Conservation (phyloP, 768 basidiomycete species). For the Lepiota brunneoincarnata region DNA sequence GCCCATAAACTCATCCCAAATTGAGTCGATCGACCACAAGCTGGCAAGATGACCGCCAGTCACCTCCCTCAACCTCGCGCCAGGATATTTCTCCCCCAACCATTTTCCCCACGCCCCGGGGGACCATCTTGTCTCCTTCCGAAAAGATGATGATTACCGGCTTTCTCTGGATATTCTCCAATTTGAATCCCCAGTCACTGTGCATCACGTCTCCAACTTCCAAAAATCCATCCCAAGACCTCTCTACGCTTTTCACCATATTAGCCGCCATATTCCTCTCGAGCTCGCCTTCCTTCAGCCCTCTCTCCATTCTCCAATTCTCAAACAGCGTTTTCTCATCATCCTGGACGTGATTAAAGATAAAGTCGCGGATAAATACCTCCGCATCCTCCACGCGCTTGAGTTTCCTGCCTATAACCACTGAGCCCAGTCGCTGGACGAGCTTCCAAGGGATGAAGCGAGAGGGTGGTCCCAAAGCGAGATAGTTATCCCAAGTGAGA, state of each 20-base stretch:
- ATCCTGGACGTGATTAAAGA: slow-evolving; percentile 35
- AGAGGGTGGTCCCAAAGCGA: slow-evolving; percentile 43
- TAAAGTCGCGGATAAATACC: slow-evolving; percentile 30
- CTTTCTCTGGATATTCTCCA: slow-evolving; percentile 41
- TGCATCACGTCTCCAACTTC: slow-evolving; percentile 40
- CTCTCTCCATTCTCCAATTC: slow-evolving; percentile 39
- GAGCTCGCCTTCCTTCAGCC: slow-evolving; percentile 39
- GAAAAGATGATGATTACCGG: slow-evolving; percentile 44
- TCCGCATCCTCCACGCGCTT: slow-evolving; percentile 38
- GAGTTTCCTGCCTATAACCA: slow-evolving; percentile 32
- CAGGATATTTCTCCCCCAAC: slow-evolving; percentile 45
- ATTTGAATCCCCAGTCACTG: slow-evolving; percentile 50
- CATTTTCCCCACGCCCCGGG: slow-evolving; percentile 45
- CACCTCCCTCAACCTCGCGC: slow-evolving; percentile 36
- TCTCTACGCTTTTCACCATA: slow-evolving; percentile 43
- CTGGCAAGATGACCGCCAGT: slow-evolving; percentile 49
- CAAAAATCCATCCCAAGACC: slow-evolving; percentile 51
- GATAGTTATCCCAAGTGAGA: slow-evolving; percentile 46
- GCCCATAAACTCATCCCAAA: slow-evolving; percentile 39
- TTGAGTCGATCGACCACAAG: slow-evolving; percentile 42
- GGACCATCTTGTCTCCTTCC: slow-evolving; percentile 37
- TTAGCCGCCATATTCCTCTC: slow-evolving; percentile 40
- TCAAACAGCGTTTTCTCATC: slow-evolving; percentile 37
- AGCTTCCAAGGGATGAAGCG: slow-evolving; percentile 40
- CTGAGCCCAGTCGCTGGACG: slow-evolving; percentile 28